A percentile compares a stretch with the other conserved stretches of the same genome.
phyloP scores from a whole-genome alignment of 2,329 filamentous ascomycete species.

The Beauveria sp. region DNA sequence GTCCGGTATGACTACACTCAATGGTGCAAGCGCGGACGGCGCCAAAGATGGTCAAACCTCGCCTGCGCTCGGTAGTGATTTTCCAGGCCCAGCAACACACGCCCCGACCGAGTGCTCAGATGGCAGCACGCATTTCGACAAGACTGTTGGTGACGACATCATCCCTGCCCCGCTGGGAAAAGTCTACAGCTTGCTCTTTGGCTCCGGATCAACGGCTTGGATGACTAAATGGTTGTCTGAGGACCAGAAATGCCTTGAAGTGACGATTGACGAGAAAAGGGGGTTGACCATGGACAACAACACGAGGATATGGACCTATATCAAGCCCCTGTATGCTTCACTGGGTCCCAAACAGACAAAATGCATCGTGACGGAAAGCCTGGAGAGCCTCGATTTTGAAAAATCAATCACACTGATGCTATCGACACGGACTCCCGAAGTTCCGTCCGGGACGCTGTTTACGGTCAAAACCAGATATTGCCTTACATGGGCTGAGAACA shows the following conservation, averaged over 20 bases:
- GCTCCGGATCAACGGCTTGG: slow-evolving; percentile 68
- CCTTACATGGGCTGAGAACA: slow-evolving; percentile 82
- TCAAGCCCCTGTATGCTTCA: slow-evolving; percentile 76
- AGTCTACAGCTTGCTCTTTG: slow-evolving; percentile 83
- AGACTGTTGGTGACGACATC: slow-evolving; percentile 74
- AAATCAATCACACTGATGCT: slow-evolving; percentile 77
- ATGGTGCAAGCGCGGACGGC: slow-evolving; percentile 41
- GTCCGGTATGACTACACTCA: slow-evolving; percentile 46
- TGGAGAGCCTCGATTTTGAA: slow-evolving; percentile 83
- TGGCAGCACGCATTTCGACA: slow-evolving; percentile 71
- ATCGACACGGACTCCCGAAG: slow-evolving; percentile 85
- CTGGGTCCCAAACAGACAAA: slow-evolving; percentile 94
- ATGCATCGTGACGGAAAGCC: slow-evolving; percentile 75
- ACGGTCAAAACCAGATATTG: slow-evolving; percentile 91
- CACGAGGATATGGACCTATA: slow-evolving; percentile 72
- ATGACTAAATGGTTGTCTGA: slow-evolving; percentile 80
- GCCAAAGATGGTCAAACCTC: slow-evolving; percentile 38
- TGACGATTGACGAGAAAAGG: slow-evolving; percentile 79
- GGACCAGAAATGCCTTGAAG: slow-evolving; percentile 83
- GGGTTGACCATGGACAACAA: slow-evolving; percentile 69
- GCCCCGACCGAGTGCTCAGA: slow-evolving; percentile 82
- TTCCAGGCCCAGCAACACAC: slow-evolving; percentile 78
- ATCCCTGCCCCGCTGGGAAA: slow-evolving; percentile 81
- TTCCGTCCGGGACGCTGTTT: slow-evolving; percentile 89
- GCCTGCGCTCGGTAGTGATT: slow-evolving; percentile 49